Conservation (phyloP, 2,329 filamentous ascomycete species). For the Setomelanomma holmii region DNA sequence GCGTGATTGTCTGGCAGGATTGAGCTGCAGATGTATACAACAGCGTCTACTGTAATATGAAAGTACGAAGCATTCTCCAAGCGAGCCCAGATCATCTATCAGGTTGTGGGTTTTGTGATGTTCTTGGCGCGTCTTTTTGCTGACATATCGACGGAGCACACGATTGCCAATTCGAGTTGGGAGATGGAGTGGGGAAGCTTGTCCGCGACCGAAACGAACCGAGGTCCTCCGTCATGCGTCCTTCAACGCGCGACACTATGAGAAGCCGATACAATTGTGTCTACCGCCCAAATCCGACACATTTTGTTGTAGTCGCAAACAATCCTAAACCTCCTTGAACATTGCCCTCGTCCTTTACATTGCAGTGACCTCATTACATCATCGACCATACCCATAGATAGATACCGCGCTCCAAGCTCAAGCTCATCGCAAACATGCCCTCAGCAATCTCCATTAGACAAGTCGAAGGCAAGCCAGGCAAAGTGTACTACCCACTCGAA, state of each 20-base stretch:
- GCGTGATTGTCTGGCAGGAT: no score
- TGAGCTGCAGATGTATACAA: no score
- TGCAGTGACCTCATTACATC: background rate
- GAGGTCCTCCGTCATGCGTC: constrained; percentile 15
- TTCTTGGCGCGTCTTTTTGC: background rate
- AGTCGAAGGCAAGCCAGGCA: constrained; percentile 80
- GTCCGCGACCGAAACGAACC: constrained; percentile 17
- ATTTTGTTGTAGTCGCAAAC: background rate
- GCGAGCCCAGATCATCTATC: no score
- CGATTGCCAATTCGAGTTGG: background rate
- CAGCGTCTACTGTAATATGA: background rate
- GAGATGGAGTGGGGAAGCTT: constrained; percentile 3
- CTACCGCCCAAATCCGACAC: background rate
- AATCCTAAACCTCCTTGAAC: constrained; percentile 1
- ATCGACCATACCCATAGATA: background rate
- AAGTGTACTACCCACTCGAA: constrained; percentile 79
- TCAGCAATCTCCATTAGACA: constrained; percentile 70
- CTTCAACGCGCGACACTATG: constrained; percentile 11
- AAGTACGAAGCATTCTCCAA: background rate
- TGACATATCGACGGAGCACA: background rate
- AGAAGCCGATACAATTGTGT: background rate
- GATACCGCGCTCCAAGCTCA: background rate
- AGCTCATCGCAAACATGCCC: constrained; percentile 49
- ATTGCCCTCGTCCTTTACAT: background rate
- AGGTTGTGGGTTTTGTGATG: background rate